Percentiles rank a stretch among this genome's conserved stretches.
These are phyloP conservation scores for Phyllosticta citrichinensis DNA, from an alignment of 2,329 filamentous ascomycete species.

Conservation along the genomic window DNA sequence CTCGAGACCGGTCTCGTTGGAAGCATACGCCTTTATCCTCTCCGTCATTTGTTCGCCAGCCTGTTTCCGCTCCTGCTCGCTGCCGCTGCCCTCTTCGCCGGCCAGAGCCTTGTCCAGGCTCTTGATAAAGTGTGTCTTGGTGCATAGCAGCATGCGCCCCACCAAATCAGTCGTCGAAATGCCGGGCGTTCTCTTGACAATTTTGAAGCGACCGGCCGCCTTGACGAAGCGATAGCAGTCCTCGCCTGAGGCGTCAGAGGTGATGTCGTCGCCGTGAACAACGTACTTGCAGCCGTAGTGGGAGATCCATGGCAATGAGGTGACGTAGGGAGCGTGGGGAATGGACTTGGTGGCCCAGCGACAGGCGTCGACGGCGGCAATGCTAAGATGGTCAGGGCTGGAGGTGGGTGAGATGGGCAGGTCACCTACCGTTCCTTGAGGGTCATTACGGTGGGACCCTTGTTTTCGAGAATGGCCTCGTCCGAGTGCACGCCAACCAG, in stretches of 20 bases:
- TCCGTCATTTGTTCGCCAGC: slow-evolving; percentile 61
- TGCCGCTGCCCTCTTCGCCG: slow-evolving; percentile 64
- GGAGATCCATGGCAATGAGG: slow-evolving; percentile 82
- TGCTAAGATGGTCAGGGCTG: slow-evolving; percentile 37
- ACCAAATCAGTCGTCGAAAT: slow-evolving; percentile 98
- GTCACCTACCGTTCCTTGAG: slow-evolving; percentile 63
- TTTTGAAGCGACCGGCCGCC: slow-evolving; percentile 83
- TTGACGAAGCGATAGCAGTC: slow-evolving; percentile 99
- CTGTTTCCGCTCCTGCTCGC: slow-evolving; percentile 53
- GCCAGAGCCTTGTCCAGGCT: slow-evolving; percentile 59
- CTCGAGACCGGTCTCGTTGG: slow-evolving; percentile 67
- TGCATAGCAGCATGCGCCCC: slow-evolving; percentile 92
- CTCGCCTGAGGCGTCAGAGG: slow-evolving; percentile 82
- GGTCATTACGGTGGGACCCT: slow-evolving; percentile 96
- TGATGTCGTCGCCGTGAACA: slow-evolving; percentile 95
- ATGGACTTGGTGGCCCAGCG: slow-evolving; percentile 85
- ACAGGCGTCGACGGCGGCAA: slow-evolving; percentile 87
- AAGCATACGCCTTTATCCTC: slow-evolving; percentile 76
- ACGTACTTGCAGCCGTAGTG: slow-evolving; percentile 95
- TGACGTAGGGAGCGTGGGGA: slow-evolving; percentile 86
- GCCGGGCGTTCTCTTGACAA: slow-evolving; percentile 90
- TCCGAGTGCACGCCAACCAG: slow-evolving; percentile 92
- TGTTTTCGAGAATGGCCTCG: slow-evolving; percentile 90
- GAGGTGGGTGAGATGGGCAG: slow-evolving; percentile 10
- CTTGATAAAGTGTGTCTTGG: slow-evolving; percentile 85